These are phyloP conservation scores for Pichia thaimueangensis DNA, from an alignment of 805 yeast species.

Conservation along the genomic window DNA sequence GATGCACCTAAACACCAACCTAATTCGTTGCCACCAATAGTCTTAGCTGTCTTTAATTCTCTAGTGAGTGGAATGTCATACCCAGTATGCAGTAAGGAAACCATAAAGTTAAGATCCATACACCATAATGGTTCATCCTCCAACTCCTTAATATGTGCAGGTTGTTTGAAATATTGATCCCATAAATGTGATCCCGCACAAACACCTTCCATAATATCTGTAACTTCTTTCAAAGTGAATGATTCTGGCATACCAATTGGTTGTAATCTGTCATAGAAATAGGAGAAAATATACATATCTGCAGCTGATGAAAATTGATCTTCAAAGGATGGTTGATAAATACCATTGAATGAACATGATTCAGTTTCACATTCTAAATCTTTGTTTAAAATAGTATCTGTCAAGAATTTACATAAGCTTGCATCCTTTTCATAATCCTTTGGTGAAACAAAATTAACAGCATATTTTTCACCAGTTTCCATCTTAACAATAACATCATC, in stretches of 20 bases:
- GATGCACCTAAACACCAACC: constrained; percentile 99
- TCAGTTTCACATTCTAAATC: constrained; percentile 65
- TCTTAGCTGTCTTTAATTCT: constrained; percentile 89
- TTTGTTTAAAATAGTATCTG: constrained; percentile 79
- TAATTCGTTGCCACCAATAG: constrained; percentile 79
- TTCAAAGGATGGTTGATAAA: constrained; percentile 89
- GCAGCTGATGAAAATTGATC: constrained; percentile 63
- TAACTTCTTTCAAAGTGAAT: constrained; percentile 79
- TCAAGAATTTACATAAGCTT: constrained; percentile 78
- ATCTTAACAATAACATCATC: constrained; percentile 55
- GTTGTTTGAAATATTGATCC: constrained; percentile 58
- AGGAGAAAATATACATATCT: constrained; percentile 88
- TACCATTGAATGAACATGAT: constrained; percentile 96
- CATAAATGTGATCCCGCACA: constrained; percentile 79
- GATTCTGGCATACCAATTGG: constrained; percentile 93
- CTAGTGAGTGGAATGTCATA: constrained; percentile 88
- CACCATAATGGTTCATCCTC: constrained; percentile 90
- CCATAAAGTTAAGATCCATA: constrained; percentile 83
- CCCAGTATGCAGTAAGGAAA: constrained; percentile 88
- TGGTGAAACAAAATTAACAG: constrained; percentile 31
- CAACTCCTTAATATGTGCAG: constrained; percentile 61
- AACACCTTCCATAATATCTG: constrained; percentile 73
- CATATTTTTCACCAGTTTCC: constrained; percentile 29
- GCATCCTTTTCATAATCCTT: constrained; percentile 32
- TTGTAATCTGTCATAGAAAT: constrained; percentile 88